Conservation (phyloP, 331 rosid genomes). For the Quercus tomentella region DNA sequence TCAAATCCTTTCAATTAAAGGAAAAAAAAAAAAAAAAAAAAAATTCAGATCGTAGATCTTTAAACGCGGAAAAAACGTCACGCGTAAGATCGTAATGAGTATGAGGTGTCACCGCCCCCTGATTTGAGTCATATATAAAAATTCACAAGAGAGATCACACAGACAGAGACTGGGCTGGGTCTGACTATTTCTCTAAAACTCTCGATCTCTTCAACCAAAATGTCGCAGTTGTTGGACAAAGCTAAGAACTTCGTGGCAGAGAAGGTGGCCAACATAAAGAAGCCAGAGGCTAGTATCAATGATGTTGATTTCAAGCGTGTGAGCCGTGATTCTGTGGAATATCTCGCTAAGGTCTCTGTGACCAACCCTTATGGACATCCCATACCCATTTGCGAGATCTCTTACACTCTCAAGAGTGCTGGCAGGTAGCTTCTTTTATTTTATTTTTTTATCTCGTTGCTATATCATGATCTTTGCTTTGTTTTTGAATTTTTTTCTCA, state of each 20-base stretch:
- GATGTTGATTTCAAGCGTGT: slow-evolving; percentile 63
- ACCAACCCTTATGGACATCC: slow-evolving; percentile 53
- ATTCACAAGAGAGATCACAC: no score
- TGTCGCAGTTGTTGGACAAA: slow-evolving; percentile 46
- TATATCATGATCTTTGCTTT: background rate
- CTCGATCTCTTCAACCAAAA: background rate
- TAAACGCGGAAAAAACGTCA: no score
- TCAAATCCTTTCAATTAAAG: no score
- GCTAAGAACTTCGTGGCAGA: slow-evolving; percentile 52
- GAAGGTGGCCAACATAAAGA: slow-evolving; percentile 37
- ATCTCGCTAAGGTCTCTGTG: slow-evolving; percentile 53
- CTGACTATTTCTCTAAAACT: background rate
- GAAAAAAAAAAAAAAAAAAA: no score
- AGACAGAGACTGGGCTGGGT: no score
- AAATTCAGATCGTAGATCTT: no score
- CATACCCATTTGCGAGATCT: slow-evolving; percentile 67
- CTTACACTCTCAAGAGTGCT: slow-evolving; percentile 67
- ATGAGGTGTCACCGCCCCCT: no score
- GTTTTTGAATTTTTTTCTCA: background rate
- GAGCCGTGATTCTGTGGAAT: slow-evolving; percentile 42
- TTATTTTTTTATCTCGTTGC: background rate
- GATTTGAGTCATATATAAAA: background rate
- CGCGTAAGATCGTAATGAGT: no score
- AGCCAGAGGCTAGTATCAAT: slow-evolving; percentile 62
- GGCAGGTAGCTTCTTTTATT: slow-evolving; percentile 35